Percentiles rank a stretch among this genome's conserved stretches.
These are phyloP conservation scores for Chimonanthus praecox DNA, from an alignment of 164 flowering plant genomes.

Conservation along the genomic window DNA sequence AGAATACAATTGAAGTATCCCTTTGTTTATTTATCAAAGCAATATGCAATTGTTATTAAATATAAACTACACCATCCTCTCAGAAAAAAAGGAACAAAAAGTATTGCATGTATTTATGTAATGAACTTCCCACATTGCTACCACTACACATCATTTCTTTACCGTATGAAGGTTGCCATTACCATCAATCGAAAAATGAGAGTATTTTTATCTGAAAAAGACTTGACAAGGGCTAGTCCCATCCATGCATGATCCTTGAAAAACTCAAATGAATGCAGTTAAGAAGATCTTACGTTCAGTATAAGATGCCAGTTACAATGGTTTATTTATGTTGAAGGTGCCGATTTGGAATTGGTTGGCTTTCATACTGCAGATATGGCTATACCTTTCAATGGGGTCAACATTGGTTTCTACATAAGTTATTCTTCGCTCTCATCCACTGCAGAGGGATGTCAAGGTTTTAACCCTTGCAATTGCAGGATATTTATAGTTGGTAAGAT, in stretches of 20 bases:
- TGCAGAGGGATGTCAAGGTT: conserved; percentile 79
- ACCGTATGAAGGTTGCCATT: not conserved
- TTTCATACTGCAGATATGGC: conserved; percentile 99
- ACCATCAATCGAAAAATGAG: conserved; percentile 24
- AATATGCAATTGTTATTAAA: conserved; percentile 3
- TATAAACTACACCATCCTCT: not conserved
- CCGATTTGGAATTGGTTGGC: conserved; percentile 99
- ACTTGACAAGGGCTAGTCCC: conserved; percentile 31
- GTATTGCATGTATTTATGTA: conserved; percentile 1
- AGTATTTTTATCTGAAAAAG: conserved; percentile 24
- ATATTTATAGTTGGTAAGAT: conserved; percentile 91
- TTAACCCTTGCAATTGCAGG: conserved; percentile 69
- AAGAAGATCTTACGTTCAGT: conserved; percentile 48
- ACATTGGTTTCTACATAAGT: conserved; percentile 88
- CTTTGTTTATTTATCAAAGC: not conserved
- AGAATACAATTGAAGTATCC: not conserved
- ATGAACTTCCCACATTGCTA: too few species aligned
- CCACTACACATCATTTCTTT: not conserved
- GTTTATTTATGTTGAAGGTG: conserved; percentile 80
- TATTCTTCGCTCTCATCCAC: conserved; percentile 62
- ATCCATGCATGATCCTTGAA: conserved; percentile 46
- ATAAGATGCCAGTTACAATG: conserved; percentile 80
- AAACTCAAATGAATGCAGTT: conserved; percentile 46
- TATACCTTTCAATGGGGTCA: conserved; percentile 76
- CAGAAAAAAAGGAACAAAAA: not conserved